phyloP scores from a whole-genome alignment of 495 filamentous ascomycete species.

The Usnea hakonensis region DNA sequence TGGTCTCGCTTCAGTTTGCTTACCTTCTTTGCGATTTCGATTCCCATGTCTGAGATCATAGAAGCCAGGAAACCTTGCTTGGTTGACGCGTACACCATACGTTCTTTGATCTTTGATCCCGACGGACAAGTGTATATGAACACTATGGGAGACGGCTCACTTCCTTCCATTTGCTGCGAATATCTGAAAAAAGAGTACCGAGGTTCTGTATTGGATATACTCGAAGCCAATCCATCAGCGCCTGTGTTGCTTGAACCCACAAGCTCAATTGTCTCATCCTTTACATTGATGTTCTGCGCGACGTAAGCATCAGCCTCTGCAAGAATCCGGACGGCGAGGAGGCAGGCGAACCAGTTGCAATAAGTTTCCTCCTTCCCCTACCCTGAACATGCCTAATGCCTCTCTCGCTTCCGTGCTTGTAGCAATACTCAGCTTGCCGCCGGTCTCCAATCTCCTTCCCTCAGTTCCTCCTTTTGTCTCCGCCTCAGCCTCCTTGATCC shows the following conservation, averaged over 20 bases:
- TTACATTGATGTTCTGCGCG: slow-evolving; percentile 60
- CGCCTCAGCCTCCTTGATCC: slow-evolving; percentile 72
- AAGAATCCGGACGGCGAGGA: neutral
- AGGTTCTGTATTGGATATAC: slow-evolving; percentile 75
- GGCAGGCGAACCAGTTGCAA: slow-evolving; percentile 68
- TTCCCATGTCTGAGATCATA: slow-evolving; percentile 59
- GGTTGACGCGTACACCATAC: slow-evolving; percentile 90
- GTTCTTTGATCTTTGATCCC: slow-evolving; percentile 73
- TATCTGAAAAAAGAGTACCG: slow-evolving; percentile 88
- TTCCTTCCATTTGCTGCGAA: slow-evolving; percentile 42
- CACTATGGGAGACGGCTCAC: slow-evolving; percentile 57
- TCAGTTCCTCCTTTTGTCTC: slow-evolving; percentile 67
- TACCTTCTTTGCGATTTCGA: slow-evolving; percentile 70
- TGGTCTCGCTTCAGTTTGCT: neutral
- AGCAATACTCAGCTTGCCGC: slow-evolving; percentile 48
- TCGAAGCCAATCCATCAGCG: slow-evolving; percentile 32
- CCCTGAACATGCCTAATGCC: slow-evolving; percentile 53
- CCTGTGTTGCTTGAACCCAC: slow-evolving; percentile 30
- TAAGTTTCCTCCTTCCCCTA: slow-evolving; percentile 48
- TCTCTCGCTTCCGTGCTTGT: slow-evolving; percentile 60
- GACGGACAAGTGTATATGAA: slow-evolving; percentile 94
- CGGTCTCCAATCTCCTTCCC: slow-evolving; percentile 47
- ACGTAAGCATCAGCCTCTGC: neutral
- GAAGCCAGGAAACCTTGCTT: slow-evolving; percentile 61
- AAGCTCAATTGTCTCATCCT: slow-evolving; percentile 71